Percentiles rank a stretch among this genome's conserved stretches.
Evolutionary conservation across 2,329 filamentous ascomycete genomes (phyloP).

Genomic region (Alternaria solani): DNA sequence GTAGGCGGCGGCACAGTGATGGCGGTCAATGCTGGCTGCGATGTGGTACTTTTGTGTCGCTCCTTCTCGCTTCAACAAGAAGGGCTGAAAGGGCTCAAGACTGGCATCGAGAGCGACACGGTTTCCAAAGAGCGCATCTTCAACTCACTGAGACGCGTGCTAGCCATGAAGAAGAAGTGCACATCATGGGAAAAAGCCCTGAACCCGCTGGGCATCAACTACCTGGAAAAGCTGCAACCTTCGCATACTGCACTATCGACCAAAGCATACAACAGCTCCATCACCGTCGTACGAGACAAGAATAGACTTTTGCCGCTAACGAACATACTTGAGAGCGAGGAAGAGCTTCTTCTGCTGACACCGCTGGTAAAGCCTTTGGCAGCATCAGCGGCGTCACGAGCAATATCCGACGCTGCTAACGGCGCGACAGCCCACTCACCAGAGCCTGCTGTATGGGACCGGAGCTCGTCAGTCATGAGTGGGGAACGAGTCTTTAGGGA

Average conservation of each 20-base stretch:
- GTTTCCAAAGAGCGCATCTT: conserved; percentile 82
- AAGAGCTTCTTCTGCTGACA: conserved; percentile 88
- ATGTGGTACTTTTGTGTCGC: conserved; percentile 86
- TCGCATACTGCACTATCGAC: conserved; percentile 82
- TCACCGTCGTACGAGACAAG: conserved; percentile 91
- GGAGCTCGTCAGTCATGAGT: conserved; percentile 76
- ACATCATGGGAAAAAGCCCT: conserved; percentile 91
- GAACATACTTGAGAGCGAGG: conserved; percentile 79
- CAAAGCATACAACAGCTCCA: conserved; percentile 88
- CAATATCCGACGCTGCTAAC: conserved; percentile 66
- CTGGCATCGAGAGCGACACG: conserved; percentile 89
- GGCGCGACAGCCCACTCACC: conserved; percentile 60
- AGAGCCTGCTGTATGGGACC: conserved; percentile 65
- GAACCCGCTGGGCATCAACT: conserved; percentile 80
- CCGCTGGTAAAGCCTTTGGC: conserved; percentile 92
- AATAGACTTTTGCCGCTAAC: conserved; percentile 84
- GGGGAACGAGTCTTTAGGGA: conserved; percentile 93
- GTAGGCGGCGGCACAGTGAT: conserved; percentile 96
- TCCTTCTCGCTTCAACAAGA: conserved; percentile 90
- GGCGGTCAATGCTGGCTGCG: conserved; percentile 95
- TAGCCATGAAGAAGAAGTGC: conserved; percentile 82
- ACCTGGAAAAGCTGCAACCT: conserved; percentile 82
- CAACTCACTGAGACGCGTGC: conserved; percentile 78
- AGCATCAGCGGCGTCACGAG: conserved; percentile 82
- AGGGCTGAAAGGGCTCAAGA: conserved; percentile 86